Evolutionary conservation across 2,329 filamentous ascomycete species (phyloP), one percentile per base, ranked within the genome.

Genomic region (Parafenestella ontariensis): DNA sequence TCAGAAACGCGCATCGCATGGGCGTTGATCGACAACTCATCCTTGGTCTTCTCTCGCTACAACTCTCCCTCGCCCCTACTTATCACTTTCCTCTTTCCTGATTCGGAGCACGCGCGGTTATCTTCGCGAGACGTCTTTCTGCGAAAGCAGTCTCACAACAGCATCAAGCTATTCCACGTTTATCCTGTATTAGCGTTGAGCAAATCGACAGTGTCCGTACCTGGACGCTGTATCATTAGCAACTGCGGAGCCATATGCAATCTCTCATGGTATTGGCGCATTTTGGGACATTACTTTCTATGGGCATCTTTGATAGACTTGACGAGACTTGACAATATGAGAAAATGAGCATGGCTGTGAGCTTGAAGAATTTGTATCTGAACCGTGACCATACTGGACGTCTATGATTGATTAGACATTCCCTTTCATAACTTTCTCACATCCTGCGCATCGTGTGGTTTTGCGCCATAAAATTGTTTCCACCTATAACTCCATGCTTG

Each of bases 1-100:
- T 54, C 48, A 34, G 39, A 56, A 40, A 52, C 47, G 52, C 61
- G 62, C 60, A 64, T 61, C 51, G 55, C 54, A 54, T 49, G 52
- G 58, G 62, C 49, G 56, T 62, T 56, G 34, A 37, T 48, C 49
- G 45, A 46, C 46, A 50, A 46, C 33, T 55, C 29, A 34, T 43
- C n/a, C 31, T 37, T 28, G 20, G 13, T 46, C 46, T 29, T 47
- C 20, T 42, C 26, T 23, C 36, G 11, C 24, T 41, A 18, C 9
- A n/a, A 33, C 10, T 34, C 31, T 26, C 31, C 15, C 4, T 13
- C 31, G 4, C 31, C 13, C 15, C 13, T 34, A 34, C 13, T 15
- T 34, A 17, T 17, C 31, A 34, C 13, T 34, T 34, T 26, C 24
- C 5, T 26, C 5, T 5, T 23, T 40, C 21, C 13, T 23, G 18